Conservation (phyloP, 1,284 basidiomycete genomes). For the Puccinia triticina region DNA sequence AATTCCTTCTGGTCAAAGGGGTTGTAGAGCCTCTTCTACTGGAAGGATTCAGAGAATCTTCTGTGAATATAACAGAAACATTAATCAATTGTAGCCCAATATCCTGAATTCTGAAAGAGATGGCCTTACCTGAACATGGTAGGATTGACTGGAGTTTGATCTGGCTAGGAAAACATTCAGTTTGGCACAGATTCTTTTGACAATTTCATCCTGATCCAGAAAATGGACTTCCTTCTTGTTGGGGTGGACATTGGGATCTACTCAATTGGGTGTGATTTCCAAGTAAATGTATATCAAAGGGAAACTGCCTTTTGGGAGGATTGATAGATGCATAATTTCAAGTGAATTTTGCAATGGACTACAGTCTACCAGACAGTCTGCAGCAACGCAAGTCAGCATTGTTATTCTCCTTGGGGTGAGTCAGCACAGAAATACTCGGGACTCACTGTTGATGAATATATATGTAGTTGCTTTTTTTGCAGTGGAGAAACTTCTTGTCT, state of each 20-base stretch:
- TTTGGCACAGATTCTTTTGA: conserved; percentile 74
- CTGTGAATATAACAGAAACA: no score
- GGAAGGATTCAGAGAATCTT: no score
- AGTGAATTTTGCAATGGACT: conserved; percentile 81
- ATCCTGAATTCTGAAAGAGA: background rate
- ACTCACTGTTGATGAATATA: conserved; percentile 94
- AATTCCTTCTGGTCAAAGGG: no score
- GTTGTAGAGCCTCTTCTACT: no score
- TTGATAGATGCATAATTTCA: conserved; percentile 79
- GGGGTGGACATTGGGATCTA: conserved; percentile 98
- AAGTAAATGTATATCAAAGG: conserved; percentile 92
- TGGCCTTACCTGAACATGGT: conserved; percentile 75
- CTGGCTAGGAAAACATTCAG: conserved; percentile 71
- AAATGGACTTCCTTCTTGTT: conserved; percentile 94
- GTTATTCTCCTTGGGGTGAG: background rate
- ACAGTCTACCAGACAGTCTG: conserved; percentile 93
- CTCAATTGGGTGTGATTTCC: conserved; percentile 78
- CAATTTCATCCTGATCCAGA: conserved; percentile 85
- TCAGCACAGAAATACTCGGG: background rate
- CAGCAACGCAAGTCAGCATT: background rate
- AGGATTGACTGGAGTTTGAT: conserved; percentile 71
- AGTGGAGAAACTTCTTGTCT: conserved; percentile 66
- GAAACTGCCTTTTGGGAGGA: conserved; percentile 86
- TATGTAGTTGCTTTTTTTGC: conserved; percentile 82
- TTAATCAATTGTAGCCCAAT: no score